These are phyloP conservation scores for Suaeda aralocaspica DNA, from an alignment of 148 eudicot species.

Conservation along the genomic window DNA sequence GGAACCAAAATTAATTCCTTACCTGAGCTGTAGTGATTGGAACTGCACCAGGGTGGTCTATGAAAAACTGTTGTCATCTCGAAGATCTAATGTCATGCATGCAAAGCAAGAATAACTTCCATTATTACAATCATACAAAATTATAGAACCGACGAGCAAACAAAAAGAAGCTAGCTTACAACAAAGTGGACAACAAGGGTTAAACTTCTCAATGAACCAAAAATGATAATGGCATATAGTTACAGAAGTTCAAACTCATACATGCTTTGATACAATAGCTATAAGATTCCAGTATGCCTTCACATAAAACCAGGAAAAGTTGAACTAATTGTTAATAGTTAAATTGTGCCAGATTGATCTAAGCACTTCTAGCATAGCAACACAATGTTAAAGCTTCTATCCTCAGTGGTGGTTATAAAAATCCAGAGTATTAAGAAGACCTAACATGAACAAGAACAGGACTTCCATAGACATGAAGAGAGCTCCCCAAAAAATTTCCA, in stretches of 20 bases:
- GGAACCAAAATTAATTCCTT: not conserved
- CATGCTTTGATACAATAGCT: not conserved
- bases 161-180: not conserved
- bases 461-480: too few relatives aligned
- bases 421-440: too few relatives aligned
- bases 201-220: constrained; percentile 1
- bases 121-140: constrained; percentile 2
- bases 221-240: not conserved
- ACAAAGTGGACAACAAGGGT: not conserved
- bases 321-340: not conserved
- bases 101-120: constrained; percentile 15
- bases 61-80: constrained; percentile 80
- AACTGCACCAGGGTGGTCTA: constrained; percentile 82
- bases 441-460: too few relatives aligned
- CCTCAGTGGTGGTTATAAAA: too few relatives aligned
- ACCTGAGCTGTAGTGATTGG: constrained; percentile 81
- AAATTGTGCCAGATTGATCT: not conserved
- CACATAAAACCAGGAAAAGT: not conserved
- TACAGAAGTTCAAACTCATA: not conserved
- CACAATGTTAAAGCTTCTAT: too few relatives aligned
- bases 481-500: too few relatives aligned
- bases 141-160: too few relatives aligned
- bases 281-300: not conserved
- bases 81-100: constrained; percentile 56
- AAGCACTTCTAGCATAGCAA: too few relatives aligned